Evolutionary conservation across 2,329 filamentous ascomycete genomes (phyloP), one percentile per base, ranked within the genome.

Genomic region (Ophiostoma ulmi): DNA sequence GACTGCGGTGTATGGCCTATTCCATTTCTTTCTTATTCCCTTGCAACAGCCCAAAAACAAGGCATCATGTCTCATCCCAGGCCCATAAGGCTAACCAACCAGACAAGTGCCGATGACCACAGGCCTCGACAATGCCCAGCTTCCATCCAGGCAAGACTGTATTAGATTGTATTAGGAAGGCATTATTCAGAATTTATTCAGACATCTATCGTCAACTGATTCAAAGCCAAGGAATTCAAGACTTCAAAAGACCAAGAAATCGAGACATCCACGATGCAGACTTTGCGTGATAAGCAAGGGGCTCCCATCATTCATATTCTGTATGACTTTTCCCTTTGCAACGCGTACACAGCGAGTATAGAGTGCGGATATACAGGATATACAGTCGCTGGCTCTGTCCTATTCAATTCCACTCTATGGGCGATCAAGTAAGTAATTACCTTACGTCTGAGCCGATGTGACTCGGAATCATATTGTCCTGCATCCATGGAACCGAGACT

Each of bases 101-200:
- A 75, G 72, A 74, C 68, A 75, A 75, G 67, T 75, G 74, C 74
- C 74, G 74, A 72, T 67, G 26, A n/a, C 61, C 5, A n/a, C 61
- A 65, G 35, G n/a, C 61, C 31, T 65, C 36, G 44, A 20, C 44
- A 67, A n/a, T 31, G n/a, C 20, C 35, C 63, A 39, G 58, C 58
- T 35, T 26, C 26, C 58, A 31, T 20, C 26, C 22, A 13, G 17
- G 5, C 52, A 63, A 13, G 58, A 63, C 26, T 17, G 52, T 26
- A 48, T n/a, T 48, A 48, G 44, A 20, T 48, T 48, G 17, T 11
- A 63, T 6, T 20, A 17, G 22, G 58, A 26, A 63, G 58, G 26
- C 13, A 31, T 17, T 63, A 63, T 61, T 26, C 20, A 63, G 26
- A 36, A 14, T 35, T 35, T 63, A 35, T 26, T 35, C 26, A 36